phyloP scores from a whole-genome alignment of 1,284 basidiomycete genomes.

The Earliella scabrosa region DNA sequence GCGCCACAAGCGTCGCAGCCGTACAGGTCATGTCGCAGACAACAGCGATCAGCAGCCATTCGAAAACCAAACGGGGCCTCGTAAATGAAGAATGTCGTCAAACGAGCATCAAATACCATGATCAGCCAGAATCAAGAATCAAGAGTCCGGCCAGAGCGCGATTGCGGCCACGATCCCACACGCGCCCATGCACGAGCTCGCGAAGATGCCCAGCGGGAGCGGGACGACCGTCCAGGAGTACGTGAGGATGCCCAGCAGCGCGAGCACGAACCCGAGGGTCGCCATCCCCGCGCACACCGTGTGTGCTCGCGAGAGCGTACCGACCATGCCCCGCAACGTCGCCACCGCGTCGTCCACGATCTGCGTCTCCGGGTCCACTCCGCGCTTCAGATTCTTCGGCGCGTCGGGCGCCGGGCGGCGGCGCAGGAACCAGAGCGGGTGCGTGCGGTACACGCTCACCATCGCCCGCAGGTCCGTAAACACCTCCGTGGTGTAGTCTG shows the following conservation, averaged over 20 bases:
- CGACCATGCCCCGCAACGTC: slow-evolving; percentile 32
- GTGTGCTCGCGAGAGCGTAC: slow-evolving; percentile 38
- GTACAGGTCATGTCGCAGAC: too few species aligned
- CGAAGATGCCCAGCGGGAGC: slow-evolving; percentile 35
- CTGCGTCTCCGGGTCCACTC: slow-evolving; percentile 8
- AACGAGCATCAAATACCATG: too few species aligned
- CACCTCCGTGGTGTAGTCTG: slow-evolving; percentile 14
- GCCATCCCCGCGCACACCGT: slow-evolving; percentile 35
- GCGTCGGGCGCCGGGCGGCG: slow-evolving; percentile 1
- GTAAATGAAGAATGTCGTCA: too few species aligned
- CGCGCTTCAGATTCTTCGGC: neutral
- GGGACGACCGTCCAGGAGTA: slow-evolving; percentile 40
- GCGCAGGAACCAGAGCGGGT: slow-evolving; percentile 18
- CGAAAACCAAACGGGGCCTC: too few species aligned
- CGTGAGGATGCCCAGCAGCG: slow-evolving; percentile 38
- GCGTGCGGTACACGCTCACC: slow-evolving; percentile 19
- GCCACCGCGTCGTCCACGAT: slow-evolving; percentile 8
- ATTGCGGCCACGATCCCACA: slow-evolving; percentile 27
- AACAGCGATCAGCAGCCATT: too few species aligned
- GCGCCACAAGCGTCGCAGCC: too few species aligned
- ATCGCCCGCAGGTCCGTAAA: slow-evolving; percentile 22
- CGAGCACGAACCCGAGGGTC: slow-evolving; percentile 39
- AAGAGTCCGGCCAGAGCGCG: slow-evolving; percentile 30
- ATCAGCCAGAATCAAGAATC: too few species aligned
- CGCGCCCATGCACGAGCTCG: slow-evolving; percentile 34